Percentiles rank a stretch among this genome's conserved stretches.
Conservation (phyloP, 495 filamentous ascomycete genomes). For the Tuber aestivum region DNA sequence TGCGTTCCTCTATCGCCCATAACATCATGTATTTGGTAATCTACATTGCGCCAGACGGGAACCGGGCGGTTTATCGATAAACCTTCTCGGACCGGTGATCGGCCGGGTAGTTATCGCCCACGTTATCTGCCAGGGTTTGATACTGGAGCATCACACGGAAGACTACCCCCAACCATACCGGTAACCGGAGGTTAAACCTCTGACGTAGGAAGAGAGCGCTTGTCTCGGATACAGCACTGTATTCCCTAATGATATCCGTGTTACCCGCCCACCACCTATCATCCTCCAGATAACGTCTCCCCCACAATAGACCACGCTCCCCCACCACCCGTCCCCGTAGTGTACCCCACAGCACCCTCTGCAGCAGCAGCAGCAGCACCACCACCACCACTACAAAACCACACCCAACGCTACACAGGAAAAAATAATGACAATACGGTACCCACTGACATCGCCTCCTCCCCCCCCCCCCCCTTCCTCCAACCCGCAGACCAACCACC, state of each 20-base stretch:
- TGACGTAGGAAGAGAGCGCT: not conserved
- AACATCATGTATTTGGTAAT: not conserved
- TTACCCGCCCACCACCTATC: not conserved
- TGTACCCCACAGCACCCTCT: not conserved
- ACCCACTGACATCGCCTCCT: not conserved
- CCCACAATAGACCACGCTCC: not conserved
- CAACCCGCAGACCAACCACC: not conserved
- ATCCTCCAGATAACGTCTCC: not conserved
- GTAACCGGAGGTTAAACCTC: not conserved
- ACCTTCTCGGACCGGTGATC: not conserved
- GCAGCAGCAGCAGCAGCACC: too few relatives aligned
- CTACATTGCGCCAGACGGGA: not conserved
- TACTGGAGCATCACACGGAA: not conserved
- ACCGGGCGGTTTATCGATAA: not conserved
- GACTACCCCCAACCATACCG: not conserved
- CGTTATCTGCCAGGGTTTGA: not conserved
- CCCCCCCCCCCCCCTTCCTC: too few relatives aligned
- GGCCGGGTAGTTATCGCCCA: slow-evolving; percentile 4
- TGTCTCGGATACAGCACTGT: not conserved
- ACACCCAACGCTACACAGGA: not conserved
- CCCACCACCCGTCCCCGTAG: not conserved
- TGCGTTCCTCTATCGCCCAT: not conserved
- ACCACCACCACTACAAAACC: not conserved
- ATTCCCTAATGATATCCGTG: not conserved
- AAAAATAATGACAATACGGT: not conserved